These are phyloP conservation scores for Chaetomiaceae sp. DNA, from an alignment of 2,329 filamentous ascomycete genomes.

Conservation along the genomic window DNA sequence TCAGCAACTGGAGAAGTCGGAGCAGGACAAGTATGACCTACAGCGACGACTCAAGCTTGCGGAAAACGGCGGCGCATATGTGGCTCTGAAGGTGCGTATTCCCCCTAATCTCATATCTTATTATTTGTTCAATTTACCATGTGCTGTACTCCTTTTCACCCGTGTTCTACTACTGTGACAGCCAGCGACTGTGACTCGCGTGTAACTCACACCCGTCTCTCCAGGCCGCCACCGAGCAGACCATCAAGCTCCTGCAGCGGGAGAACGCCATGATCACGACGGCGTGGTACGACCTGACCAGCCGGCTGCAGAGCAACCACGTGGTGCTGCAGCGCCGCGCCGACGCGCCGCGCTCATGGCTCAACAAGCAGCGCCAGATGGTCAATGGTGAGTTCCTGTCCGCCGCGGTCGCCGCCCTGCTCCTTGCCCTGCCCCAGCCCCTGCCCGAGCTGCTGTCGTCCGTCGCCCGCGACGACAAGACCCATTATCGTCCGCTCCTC, in stretches of 20 bases:
- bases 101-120: not conserved
- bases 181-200: no score
- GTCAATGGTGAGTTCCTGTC: constrained; percentile 47
- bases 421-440: not conserved
- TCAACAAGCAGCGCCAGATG: constrained; percentile 73
- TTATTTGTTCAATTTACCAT: not conserved
- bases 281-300: constrained; percentile 82
- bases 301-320: constrained; percentile 74
- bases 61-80: constrained; percentile 42
- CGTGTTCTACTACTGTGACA: no score
- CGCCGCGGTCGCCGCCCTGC: not conserved
- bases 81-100: constrained; percentile 48
- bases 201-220: not conserved
- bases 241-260: constrained; percentile 63
- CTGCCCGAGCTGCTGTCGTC: no score
- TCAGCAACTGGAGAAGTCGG: constrained; percentile 54
- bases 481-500: no score
- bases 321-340: constrained; percentile 69
- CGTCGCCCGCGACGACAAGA: no score
- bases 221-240: constrained; percentile 46
- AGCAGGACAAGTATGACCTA: constrained; percentile 50
- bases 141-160: not conserved
- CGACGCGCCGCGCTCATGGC: constrained; percentile 73
- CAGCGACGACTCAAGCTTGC: constrained; percentile 49
- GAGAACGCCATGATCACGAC: constrained; percentile 73